Conservation (phyloP, 345 rosid species). For the Bruguiera gymnorhiza region DNA sequence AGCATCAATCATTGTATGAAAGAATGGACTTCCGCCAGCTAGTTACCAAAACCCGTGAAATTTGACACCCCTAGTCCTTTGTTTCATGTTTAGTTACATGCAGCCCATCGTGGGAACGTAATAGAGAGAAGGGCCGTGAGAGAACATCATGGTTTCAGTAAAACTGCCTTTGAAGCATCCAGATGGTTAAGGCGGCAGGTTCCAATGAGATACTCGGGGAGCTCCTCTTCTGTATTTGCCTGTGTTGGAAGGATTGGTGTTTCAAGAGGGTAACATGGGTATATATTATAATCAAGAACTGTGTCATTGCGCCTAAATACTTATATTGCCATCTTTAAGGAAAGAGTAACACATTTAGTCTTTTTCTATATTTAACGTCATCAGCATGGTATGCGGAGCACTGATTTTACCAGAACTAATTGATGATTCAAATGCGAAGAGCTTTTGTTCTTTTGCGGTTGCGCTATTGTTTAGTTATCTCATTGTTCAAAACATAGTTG, state of each 20-base stretch:
- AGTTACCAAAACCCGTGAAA: too few relatives aligned
- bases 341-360: too few relatives aligned
- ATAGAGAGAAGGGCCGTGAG: background rate
- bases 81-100: too few relatives aligned
- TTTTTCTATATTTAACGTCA: too few relatives aligned
- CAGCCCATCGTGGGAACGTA: too few relatives aligned
- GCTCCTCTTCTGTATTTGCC: conserved; percentile 89
- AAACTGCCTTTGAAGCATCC: conserved; percentile 63
- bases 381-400: background rate
- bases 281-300: too few relatives aligned
- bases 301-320: too few relatives aligned
- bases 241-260: conserved; percentile 21
- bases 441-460: background rate
- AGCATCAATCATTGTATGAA: background rate
- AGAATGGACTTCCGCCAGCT: background rate
- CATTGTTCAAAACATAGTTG: background rate
- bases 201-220: conserved; percentile 87
- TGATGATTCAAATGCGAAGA: background rate
- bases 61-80: too few relatives aligned
- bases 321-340: too few relatives aligned
- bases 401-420: background rate
- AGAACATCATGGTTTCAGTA: conserved; percentile 35
- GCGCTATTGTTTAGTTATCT: background rate
- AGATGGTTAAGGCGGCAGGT: conserved; percentile 86
- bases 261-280: background rate